These are phyloP conservation scores for Debaryomycetaceae sp. DNA, from an alignment of 1,139 yeast species.

Conservation along the genomic window DNA sequence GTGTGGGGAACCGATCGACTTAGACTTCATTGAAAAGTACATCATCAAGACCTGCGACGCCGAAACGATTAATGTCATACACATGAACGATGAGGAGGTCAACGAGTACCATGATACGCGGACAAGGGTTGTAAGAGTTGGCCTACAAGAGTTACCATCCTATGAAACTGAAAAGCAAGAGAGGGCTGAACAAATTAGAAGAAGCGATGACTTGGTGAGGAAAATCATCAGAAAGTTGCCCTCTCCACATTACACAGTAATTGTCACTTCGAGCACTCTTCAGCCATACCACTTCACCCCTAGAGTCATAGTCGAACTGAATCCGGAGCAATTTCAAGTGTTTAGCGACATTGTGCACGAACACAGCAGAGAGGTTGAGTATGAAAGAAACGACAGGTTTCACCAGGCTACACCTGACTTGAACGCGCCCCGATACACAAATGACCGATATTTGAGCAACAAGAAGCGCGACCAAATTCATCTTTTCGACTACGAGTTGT, in stretches of 20 bases:
- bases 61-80: conserved; percentile 31
- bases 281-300: conserved; percentile 32
- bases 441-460: conserved; percentile 27
- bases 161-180: conserved; percentile 11
- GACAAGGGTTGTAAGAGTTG: conserved; percentile 54
- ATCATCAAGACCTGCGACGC: conserved; percentile 47
- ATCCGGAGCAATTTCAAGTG: conserved; percentile 34
- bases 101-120: conserved; percentile 51
- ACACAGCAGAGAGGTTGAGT: conserved; percentile 42
- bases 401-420: conserved; percentile 32
- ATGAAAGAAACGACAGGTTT: conserved; percentile 51
- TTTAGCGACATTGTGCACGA: conserved; percentile 47
- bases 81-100: conserved; percentile 42
- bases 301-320: conserved; percentile 18
- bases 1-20: conserved; percentile 40
- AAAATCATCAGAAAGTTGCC: conserved; percentile 60
- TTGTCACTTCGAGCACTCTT: conserved; percentile 38
- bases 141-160: conserved; percentile 47
- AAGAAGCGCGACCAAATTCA: conserved; percentile 33
- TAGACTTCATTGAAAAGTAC: conserved; percentile 41
- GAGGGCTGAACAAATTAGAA: conserved; percentile 15
- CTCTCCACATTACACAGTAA: conserved; percentile 55
- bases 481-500: conserved; percentile 33
- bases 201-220: conserved; percentile 50
- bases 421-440: conserved; percentile 29